Evolutionary conservation across 768 basidiomycete species (phyloP), one percentile per base, ranked within the genome.

Genomic region (Collybia mongolica): DNA sequence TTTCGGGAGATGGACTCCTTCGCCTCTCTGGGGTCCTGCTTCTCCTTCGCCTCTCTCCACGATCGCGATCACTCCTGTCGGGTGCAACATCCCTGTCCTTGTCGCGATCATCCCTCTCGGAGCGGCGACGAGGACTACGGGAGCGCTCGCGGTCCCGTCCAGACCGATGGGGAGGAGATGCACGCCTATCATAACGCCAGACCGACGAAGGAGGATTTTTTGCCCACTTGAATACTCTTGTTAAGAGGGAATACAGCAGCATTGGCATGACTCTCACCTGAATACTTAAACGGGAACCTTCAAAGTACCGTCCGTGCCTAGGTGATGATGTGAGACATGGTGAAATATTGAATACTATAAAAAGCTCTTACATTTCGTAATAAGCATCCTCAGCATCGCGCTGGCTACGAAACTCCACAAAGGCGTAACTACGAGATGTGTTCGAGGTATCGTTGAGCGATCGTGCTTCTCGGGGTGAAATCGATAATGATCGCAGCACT

Each of bases 371-470:
- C 89, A 91, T 90, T 52, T 90, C 87, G 62, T 88, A 82, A 67
- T 90, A 90, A 23, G 89, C 88, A 56, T 89, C 87, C 60, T 90
- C 89, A 17, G 89, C 89, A 60, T 90, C 88, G 37, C 85, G 82
- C 42, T 79, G 76, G 60, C 81, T 82, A 64, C 86, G 83, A 62
- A 90, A 92, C 66, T 92, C 89, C 64, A 92, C 83, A 67, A 92
- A 92, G 50, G 89, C 90, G 68, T 90, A 92, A 73, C 90, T 90
- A 75, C 74, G 74, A 69, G 44, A 53, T 57, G 53, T 70, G 73
- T 67, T 70, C 60, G 75, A 38, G 39, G 43, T 14, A 8, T 49
- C 43, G 49, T 61, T 61, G 83, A 84, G 83, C 77, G 80, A 73
- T 72, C 66, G 75, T 65, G 64, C 60, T 72, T 68, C 63, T 63